Conservation (phyloP, 2,329 filamentous ascomycete species). For the Endoconidiophora polonica region DNA sequence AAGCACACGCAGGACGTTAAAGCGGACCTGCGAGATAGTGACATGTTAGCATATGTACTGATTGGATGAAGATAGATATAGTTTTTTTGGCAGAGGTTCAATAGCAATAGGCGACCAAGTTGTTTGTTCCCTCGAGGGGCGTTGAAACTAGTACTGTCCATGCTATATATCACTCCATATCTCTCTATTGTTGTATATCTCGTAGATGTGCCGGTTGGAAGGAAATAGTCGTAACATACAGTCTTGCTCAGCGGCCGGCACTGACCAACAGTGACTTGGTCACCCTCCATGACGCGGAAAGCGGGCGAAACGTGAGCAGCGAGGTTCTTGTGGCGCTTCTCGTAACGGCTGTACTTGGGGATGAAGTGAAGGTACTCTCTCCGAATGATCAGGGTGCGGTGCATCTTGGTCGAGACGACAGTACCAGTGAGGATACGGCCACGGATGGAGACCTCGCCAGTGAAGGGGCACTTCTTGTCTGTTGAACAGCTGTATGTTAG, state of each 20-base stretch:
- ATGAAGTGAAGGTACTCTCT: slow-evolving; percentile 99
- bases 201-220: neutral
- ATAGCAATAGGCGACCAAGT: neutral
- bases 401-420: slow-evolving; percentile 99
- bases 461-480: slow-evolving; percentile 99
- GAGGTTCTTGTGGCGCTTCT: slow-evolving; percentile 99
- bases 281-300: slow-evolving; percentile 99
- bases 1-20: slow-evolving; percentile 98
- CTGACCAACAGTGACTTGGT: slow-evolving; percentile 98
- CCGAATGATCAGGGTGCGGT: slow-evolving; percentile 98
- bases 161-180: neutral
- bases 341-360: slow-evolving; percentile 99
- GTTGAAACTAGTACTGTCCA: too few relatives aligned
- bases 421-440: slow-evolving; percentile 99
- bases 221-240: slow-evolving; percentile 42
- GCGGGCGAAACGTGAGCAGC: slow-evolving; percentile 96
- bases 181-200: neutral
- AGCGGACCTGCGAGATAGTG: slow-evolving; percentile 56
- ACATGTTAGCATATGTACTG: neutral
- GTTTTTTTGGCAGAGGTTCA: neutral
- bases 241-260: slow-evolving; percentile 99
- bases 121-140: too few relatives aligned
- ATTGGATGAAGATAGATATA: neutral
- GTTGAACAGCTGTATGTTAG: slow-evolving; percentile 15
- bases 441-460: slow-evolving; percentile 96